phyloP scores from a whole-genome alignment of 1,284 basidiomycete genomes.

The Trichosporon sp. region DNA sequence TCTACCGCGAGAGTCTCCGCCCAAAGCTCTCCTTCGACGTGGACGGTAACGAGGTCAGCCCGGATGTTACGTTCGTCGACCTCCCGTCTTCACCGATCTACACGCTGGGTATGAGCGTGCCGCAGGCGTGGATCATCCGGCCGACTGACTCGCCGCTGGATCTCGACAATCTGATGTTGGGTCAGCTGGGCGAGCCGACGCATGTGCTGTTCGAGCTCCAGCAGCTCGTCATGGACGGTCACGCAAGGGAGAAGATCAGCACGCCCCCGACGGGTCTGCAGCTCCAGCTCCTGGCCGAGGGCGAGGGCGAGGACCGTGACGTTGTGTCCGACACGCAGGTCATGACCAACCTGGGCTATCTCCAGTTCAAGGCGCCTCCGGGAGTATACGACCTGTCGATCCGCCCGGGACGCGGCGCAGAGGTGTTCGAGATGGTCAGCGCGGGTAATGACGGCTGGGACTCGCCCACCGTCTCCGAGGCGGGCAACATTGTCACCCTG shows the following conservation, averaged over 20 bases:
- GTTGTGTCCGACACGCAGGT: slow-evolving; percentile 76
- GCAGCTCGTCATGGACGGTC: slow-evolving; percentile 87
- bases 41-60: slow-evolving; percentile 53
- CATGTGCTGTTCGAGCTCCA: slow-evolving; percentile 87
- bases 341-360: slow-evolving; percentile 90
- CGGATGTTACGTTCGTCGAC: slow-evolving; percentile 46
- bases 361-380: slow-evolving; percentile 90
- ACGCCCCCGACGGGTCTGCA: slow-evolving; percentile 75
- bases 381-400: slow-evolving; percentile 80
- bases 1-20: slow-evolving; percentile 75
- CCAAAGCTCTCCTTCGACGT: slow-evolving; percentile 61
- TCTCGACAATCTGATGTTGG: slow-evolving; percentile 89
- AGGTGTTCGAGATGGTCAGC: slow-evolving; percentile 76
- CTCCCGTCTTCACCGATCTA: slow-evolving; percentile 65
- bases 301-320: slow-evolving; percentile 39
- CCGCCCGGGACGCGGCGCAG: slow-evolving; percentile 68
- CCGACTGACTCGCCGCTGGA: slow-evolving; percentile 84
- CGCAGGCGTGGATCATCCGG: slow-evolving; percentile 84
- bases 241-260: slow-evolving; percentile 67
- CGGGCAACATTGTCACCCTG: slow-evolving; percentile 64
- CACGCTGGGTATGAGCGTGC: slow-evolving; percentile 84
- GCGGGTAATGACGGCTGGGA: slow-evolving; percentile 78
- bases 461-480: slow-evolving; percentile 61
- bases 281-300: slow-evolving; percentile 60
- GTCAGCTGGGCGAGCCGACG: slow-evolving; percentile 53